These are phyloP conservation scores for Russula virescens DNA, from an alignment of 768 basidiomycete genomes.

Conservation along the genomic window DNA sequence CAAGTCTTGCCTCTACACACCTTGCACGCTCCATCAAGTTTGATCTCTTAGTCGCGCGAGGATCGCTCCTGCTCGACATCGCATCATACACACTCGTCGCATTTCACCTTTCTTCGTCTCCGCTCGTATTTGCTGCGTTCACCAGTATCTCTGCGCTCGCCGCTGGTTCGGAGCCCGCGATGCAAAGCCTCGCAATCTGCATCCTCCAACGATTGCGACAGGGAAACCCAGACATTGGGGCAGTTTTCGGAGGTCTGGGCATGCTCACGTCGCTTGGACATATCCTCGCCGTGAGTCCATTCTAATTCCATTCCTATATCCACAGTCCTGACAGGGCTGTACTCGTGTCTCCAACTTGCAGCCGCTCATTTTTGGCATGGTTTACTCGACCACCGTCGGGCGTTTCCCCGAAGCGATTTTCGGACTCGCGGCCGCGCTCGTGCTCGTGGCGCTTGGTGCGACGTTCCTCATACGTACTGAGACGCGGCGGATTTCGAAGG, in stretches of 20 bases:
- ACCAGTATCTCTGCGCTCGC: constrained; percentile 62
- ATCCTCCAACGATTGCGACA: constrained; percentile 39
- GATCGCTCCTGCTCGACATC: constrained; percentile 63
- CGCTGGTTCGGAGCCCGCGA: constrained; percentile 60
- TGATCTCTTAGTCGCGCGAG: constrained; percentile 57
- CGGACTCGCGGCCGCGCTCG: constrained; percentile 48
- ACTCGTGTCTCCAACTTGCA: constrained; percentile 29
- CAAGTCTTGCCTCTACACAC: constrained; percentile 42
- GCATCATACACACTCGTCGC: constrained; percentile 58
- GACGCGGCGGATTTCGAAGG: constrained; percentile 8
- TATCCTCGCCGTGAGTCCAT: constrained; percentile 43
- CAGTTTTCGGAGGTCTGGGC: constrained; percentile 67
- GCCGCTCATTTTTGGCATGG: constrained; percentile 64
- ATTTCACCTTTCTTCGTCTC: constrained; percentile 40
- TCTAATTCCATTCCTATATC: background rate
- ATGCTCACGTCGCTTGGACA: constrained; percentile 62
- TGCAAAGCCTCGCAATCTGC: constrained; percentile 70
- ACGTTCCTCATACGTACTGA: constrained; percentile 39
- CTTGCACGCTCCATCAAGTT: constrained; percentile 60
- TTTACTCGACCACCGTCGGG: constrained; percentile 60
- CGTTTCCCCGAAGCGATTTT: constrained; percentile 67
- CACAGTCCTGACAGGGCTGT: background rate
- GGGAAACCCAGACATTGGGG: constrained; percentile 40
- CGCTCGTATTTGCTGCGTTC: constrained; percentile 46
- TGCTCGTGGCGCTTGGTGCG: constrained; percentile 43